Evolutionary conservation across 2,329 filamentous ascomycete species (phyloP).

Genomic region (Ceratocystis papillata): DNA sequence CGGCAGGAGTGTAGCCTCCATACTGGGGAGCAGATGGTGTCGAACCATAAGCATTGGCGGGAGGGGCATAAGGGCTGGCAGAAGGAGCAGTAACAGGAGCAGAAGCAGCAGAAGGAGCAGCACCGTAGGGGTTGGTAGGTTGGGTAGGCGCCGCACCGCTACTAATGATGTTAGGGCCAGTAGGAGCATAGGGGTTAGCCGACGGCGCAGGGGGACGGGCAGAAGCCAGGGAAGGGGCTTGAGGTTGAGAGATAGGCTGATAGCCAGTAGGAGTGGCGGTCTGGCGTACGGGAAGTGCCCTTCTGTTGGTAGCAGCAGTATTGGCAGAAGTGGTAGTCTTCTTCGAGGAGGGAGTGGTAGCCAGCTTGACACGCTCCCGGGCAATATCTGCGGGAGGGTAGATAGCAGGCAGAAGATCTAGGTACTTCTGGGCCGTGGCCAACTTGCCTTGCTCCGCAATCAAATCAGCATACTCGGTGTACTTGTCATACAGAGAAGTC

Average conservation of each 20-base stretch:
- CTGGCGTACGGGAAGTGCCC: slow-evolving; percentile 27
- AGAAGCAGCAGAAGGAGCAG: slow-evolving; percentile 36
- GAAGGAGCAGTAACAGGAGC: slow-evolving; percentile 29
- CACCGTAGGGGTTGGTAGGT: slow-evolving; percentile 35
- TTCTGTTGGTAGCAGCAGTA: slow-evolving; percentile 25
- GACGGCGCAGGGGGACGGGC: slow-evolving; percentile 30
- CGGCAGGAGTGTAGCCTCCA: slow-evolving; percentile 28
- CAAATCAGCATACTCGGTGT: slow-evolving; percentile 93
- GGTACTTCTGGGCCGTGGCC: slow-evolving; percentile 76
- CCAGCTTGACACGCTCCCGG: slow-evolving; percentile 71
- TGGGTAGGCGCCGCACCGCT: background rate
- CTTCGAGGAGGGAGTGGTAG: slow-evolving; percentile 45
- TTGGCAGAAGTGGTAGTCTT: slow-evolving; percentile 30
- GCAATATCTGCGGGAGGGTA: slow-evolving; percentile 84
- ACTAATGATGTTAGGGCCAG: slow-evolving; percentile 18
- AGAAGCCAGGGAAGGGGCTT: background rate
- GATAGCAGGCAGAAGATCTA: slow-evolving; percentile 69
- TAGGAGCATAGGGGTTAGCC: slow-evolving; percentile 26
- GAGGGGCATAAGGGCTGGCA: slow-evolving; percentile 24
- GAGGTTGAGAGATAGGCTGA: slow-evolving; percentile 26
- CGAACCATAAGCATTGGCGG: slow-evolving; percentile 5
- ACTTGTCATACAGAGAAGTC: slow-evolving; percentile 78
- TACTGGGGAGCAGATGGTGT: slow-evolving; percentile 18
- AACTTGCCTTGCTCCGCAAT: slow-evolving; percentile 83
- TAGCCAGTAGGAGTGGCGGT: slow-evolving; percentile 31